These are phyloP conservation scores for Beauveria varroae DNA, from an alignment of 2,329 filamentous ascomycete genomes.

Conservation along the genomic window DNA sequence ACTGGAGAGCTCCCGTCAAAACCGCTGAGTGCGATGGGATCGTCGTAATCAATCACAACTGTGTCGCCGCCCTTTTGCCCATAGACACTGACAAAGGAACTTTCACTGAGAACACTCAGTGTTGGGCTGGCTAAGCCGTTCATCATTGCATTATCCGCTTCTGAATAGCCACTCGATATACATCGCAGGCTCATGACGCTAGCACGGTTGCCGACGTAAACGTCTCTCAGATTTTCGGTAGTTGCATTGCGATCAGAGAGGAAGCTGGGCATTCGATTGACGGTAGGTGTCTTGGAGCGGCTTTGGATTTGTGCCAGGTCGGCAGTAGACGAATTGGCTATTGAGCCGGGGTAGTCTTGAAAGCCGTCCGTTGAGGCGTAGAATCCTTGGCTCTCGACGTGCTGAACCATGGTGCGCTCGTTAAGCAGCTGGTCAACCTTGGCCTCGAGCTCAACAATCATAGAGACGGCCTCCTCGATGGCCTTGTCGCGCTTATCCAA, in stretches of 20 bases:
- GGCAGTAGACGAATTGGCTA: constrained; percentile 17
- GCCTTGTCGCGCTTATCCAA: constrained; percentile 63
- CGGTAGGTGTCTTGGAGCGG: constrained; percentile 27
- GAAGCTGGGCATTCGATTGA: constrained; percentile 58
- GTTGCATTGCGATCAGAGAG: constrained; percentile 51
- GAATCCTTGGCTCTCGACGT: constrained; percentile 36
- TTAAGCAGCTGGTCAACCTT: constrained; percentile 45
- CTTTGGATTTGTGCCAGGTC: constrained; percentile 2
- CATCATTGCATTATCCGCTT: constrained; percentile 24
- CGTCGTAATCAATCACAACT: constrained; percentile 22
- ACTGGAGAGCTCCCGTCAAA: constrained; percentile 14
- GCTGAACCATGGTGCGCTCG: constrained; percentile 47
- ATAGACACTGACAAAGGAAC: constrained; percentile 59
- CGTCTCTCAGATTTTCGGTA: constrained; percentile 53
- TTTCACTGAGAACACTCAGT: constrained; percentile 59
- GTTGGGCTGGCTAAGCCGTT: constrained; percentile 47
- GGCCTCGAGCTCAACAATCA: constrained; percentile 60
- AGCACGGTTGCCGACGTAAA: constrained; percentile 44
- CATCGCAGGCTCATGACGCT: constrained; percentile 45
- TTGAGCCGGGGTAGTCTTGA: constrained; percentile 17
- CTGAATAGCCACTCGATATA: constrained; percentile 33
- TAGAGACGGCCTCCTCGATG: constrained; percentile 60
- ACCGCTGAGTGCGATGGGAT: constrained; percentile 24
- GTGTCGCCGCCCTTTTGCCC: constrained; percentile 34
- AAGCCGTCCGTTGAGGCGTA: constrained; percentile 24